Evolutionary conservation across 805 yeast species (phyloP).

Genomic region (Metschnikowia gelsemii): DNA sequence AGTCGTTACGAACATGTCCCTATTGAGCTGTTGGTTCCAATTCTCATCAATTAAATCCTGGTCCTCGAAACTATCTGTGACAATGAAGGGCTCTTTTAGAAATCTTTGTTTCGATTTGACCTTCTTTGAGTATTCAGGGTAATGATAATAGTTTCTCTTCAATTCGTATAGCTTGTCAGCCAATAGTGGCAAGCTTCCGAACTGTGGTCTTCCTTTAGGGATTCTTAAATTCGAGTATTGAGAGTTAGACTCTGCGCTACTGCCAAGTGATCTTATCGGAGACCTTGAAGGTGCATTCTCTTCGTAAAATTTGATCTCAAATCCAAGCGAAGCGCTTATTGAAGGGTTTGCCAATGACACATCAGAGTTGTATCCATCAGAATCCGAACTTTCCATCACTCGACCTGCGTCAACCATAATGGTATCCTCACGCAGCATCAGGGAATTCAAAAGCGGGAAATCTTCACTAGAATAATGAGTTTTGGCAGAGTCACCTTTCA

Average conservation of each 20-base stretch:
- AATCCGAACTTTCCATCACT: background rate
- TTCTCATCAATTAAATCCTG: no score
- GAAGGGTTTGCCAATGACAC: slow-evolving; percentile 54
- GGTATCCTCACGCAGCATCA: slow-evolving; percentile 15
- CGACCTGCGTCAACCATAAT: slow-evolving; percentile 19
- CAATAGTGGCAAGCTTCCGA: slow-evolving; percentile 40
- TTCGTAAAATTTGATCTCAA: slow-evolving; percentile 44
- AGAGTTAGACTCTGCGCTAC: background rate
- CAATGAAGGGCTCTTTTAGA: no score
- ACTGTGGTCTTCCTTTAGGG: slow-evolving; percentile 45
- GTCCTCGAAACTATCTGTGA: no score
- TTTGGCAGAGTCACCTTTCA: slow-evolving; percentile 17
- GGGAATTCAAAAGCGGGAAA: slow-evolving; percentile 32
- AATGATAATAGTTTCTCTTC: slow-evolving; percentile 35
- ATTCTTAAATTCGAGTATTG: slow-evolving; percentile 30
- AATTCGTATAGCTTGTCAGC: slow-evolving; percentile 28
- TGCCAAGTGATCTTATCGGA: background rate
- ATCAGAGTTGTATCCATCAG: slow-evolving; percentile 44
- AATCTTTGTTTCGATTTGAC: background rate
- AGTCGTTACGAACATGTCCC: no score
- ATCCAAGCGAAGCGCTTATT: slow-evolving; percentile 49
- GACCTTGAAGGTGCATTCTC: slow-evolving; percentile 2
- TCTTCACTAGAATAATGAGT: slow-evolving; percentile 28
- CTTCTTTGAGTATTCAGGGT: slow-evolving; percentile 22
- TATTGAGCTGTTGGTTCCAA: no score